Evolutionary conservation across 345 rosid genomes (phyloP).

Genomic region (Corchorus olitorius): DNA sequence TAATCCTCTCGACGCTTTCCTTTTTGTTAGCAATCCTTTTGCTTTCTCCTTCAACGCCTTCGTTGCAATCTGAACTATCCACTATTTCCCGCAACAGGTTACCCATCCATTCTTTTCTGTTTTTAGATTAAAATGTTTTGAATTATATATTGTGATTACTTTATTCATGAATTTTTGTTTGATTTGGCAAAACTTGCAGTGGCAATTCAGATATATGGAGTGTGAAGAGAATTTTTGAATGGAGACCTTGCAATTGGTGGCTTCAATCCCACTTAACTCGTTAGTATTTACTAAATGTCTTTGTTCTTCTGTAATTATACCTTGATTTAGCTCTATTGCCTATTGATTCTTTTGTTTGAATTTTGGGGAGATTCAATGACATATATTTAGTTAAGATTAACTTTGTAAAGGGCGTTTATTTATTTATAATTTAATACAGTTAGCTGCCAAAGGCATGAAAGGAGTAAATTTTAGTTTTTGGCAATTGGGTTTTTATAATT

Average conservation of each 20-base stretch:
- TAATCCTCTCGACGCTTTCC: slow-evolving; percentile 55
- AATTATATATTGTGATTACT: background rate
- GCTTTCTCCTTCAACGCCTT: slow-evolving; percentile 52
- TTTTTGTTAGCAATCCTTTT: slow-evolving; percentile 57
- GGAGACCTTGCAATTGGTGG: slow-evolving; percentile 99
- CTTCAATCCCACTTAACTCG: slow-evolving; percentile 64
- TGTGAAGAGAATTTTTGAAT: slow-evolving; percentile 68
- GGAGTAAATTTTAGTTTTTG: background rate
- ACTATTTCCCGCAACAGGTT: background rate
- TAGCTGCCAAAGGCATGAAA: background rate
- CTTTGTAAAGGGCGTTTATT: background rate
- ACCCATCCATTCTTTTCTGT: background rate
- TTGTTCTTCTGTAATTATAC: background rate
- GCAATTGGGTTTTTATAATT: background rate
- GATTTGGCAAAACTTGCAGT: slow-evolving; percentile 29
- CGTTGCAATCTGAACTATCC: slow-evolving; percentile 27
- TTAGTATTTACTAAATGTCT: slow-evolving; percentile 28
- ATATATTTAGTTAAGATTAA: background rate
- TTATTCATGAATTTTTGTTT: background rate
- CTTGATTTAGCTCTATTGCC: background rate
- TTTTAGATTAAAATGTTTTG: background rate
- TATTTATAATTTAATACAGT: background rate
- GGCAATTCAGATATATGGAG: slow-evolving; percentile 73
- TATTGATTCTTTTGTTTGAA: background rate
- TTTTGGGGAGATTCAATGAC: background rate